phyloP scores from a whole-genome alignment of 2,329 filamentous ascomycete genomes.

The Fusarium sp. region DNA sequence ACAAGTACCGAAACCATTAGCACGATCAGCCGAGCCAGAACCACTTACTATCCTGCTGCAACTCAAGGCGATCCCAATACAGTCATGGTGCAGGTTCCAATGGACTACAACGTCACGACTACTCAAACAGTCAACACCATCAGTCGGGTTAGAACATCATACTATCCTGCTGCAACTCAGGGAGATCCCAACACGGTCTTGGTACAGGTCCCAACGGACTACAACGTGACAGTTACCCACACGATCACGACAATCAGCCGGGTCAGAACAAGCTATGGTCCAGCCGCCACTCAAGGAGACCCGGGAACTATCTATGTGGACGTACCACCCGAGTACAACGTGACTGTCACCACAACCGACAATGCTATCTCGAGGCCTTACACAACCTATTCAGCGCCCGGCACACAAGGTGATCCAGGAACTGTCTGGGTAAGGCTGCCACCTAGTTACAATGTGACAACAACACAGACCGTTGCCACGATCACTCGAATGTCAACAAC shows the following conservation, averaged over 20 bases:
- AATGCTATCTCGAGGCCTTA: not conserved
- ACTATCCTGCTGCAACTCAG: not conserved
- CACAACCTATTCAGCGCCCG: conserved; percentile 3
- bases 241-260: not conserved
- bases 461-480: not conserved
- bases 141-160: not conserved
- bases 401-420: conserved; percentile 9
- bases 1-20: not conserved
- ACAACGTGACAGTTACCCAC: not conserved
- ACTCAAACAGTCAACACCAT: conserved; percentile 1
- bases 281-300: not conserved
- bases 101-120: not conserved
- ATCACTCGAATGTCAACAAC: conserved; percentile 2
- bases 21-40: not conserved
- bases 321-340: not conserved
- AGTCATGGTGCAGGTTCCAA: not conserved
- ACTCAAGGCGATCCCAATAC: conserved; percentile 13
- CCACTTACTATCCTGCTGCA: not conserved
- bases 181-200: not conserved
- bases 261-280: not conserved
- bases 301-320: conserved; percentile 8
- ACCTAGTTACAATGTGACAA: conserved; percentile 11
- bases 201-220: not conserved
- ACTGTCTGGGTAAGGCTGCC: conserved; percentile 5
- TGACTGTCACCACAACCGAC: not conserved